Conservation (phyloP, 2,329 filamentous ascomycete species). For the Fusarium mangiferae region DNA sequence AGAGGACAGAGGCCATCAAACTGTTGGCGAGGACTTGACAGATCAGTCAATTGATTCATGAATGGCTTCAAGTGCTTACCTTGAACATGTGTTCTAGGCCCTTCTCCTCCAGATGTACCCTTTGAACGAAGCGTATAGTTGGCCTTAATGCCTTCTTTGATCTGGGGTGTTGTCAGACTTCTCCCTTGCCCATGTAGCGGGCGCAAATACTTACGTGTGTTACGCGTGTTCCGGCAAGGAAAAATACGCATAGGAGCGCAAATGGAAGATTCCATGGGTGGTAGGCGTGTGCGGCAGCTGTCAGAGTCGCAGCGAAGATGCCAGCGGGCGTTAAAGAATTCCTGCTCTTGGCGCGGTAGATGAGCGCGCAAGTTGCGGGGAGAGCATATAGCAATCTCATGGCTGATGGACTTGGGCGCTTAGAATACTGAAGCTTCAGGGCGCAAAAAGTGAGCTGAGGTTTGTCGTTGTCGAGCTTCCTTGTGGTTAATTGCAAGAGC, state of each 20-base stretch:
- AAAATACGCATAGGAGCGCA: conserved; percentile 83
- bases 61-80: conserved; percentile 53
- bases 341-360: conserved; percentile 74
- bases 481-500: conserved; percentile 6
- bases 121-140: conserved; percentile 80
- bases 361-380: conserved; percentile 68
- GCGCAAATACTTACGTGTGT: conserved; percentile 71
- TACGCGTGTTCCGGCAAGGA: conserved; percentile 82
- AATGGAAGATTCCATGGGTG: conserved; percentile 97
- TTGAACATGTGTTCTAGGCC: conserved; percentile 84
- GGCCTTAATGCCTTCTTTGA: conserved; percentile 89
- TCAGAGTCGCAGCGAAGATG: conserved; percentile 75
- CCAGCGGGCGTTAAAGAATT: conserved; percentile 83
- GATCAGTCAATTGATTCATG: neutral
- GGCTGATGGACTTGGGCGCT: conserved; percentile 29
- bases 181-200: neutral
- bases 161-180: conserved; percentile 55
- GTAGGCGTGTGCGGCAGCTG: conserved; percentile 83
- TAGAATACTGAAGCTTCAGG: neutral
- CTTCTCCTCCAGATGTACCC: conserved; percentile 81
- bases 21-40: conserved; percentile 83
- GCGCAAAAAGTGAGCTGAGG: neutral
- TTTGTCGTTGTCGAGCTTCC: conserved; percentile 8
- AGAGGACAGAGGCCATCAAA: conserved; percentile 75
- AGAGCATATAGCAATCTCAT: conserved; percentile 70